phyloP scores from a whole-genome alignment of 345 rosid genomes.

The Camelina hispida region DNA sequence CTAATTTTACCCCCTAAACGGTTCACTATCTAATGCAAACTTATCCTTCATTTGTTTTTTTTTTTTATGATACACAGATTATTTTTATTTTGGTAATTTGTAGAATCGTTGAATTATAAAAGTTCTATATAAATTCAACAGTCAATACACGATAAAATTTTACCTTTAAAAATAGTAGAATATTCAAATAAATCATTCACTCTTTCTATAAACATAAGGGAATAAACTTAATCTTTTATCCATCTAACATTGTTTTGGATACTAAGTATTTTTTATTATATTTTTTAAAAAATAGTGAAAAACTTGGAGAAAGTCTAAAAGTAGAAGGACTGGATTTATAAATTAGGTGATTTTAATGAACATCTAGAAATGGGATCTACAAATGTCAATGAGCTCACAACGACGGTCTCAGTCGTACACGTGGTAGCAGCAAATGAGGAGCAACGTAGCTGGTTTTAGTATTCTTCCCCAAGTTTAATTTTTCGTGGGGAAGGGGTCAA shows the following conservation, averaged over 20 bases:
- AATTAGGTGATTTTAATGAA: background rate
- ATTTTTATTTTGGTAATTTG: background rate
- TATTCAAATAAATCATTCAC: background rate
- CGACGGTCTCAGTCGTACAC: constrained; percentile 5
- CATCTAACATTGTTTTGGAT: background rate
- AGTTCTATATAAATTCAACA: too few species aligned
- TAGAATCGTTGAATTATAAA: background rate
- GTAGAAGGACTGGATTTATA: background rate
- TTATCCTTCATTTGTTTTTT: too few species aligned
- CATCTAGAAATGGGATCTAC: constrained; percentile 7
- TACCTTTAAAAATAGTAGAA: too few species aligned
- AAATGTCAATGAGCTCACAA: background rate
- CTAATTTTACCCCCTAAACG: background rate
- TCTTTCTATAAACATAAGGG: background rate
- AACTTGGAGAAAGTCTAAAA: background rate
- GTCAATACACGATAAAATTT: background rate
- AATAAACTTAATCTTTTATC: background rate
- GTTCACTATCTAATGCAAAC: background rate
- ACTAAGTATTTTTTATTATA: background rate
- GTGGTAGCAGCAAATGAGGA: background rate
- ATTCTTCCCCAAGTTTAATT: too few species aligned
- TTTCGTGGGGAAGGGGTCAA: constrained; percentile 32
- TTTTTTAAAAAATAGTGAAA: background rate
- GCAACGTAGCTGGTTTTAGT: background rate
- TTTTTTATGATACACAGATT: too few species aligned